A percentile compares a stretch with the other conserved stretches of the same genome.
These are phyloP conservation scores for Paramecium pentaurelia DNA, from an alignment of 73 alveolate species.

Conservation along the genomic window DNA sequence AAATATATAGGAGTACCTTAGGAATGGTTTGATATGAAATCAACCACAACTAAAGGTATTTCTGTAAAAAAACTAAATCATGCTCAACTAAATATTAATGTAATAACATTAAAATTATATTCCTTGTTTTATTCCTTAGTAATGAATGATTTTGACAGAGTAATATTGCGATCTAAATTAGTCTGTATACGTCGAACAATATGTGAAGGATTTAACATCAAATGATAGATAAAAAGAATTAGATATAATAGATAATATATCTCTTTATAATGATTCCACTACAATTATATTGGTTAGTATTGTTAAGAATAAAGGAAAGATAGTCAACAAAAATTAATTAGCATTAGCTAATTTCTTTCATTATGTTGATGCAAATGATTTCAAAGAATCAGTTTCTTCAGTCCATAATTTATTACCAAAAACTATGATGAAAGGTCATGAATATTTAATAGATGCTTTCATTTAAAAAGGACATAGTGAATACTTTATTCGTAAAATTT, in stretches of 20 bases:
- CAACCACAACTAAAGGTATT: slow-evolving; percentile 20
- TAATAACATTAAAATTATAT: slow-evolving; percentile 22
- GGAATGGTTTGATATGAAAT: slow-evolving; percentile 38
- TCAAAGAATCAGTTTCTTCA: neutral
- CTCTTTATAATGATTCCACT: neutral
- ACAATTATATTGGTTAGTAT: slow-evolving; percentile 21
- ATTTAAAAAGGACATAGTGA: slow-evolving; percentile 44
- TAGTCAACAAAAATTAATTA: slow-evolving; percentile 18
- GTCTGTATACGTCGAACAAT: slow-evolving; percentile 16
- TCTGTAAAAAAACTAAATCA: neutral
- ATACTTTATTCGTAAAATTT: neutral
- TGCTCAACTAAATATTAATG: slow-evolving; percentile 26
- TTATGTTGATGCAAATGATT: slow-evolving; percentile 37
- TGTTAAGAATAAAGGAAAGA: slow-evolving; percentile 31
- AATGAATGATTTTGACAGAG: slow-evolving; percentile 44
- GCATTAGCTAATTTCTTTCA: slow-evolving; percentile 43
- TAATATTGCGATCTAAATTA: neutral
- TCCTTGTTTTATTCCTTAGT: neutral
- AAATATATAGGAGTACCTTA: slow-evolving; percentile 19
- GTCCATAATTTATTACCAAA: slow-evolving; percentile 45
- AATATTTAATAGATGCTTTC: neutral
- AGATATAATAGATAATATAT: slow-evolving; percentile 19
- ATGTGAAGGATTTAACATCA: slow-evolving; percentile 18
- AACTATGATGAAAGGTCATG: slow-evolving; percentile 31
- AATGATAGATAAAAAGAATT: slow-evolving; percentile 40